phyloP scores from a whole-genome alignment of 2,329 filamentous ascomycete genomes.

The Neopestalotiopsis clavispora region DNA sequence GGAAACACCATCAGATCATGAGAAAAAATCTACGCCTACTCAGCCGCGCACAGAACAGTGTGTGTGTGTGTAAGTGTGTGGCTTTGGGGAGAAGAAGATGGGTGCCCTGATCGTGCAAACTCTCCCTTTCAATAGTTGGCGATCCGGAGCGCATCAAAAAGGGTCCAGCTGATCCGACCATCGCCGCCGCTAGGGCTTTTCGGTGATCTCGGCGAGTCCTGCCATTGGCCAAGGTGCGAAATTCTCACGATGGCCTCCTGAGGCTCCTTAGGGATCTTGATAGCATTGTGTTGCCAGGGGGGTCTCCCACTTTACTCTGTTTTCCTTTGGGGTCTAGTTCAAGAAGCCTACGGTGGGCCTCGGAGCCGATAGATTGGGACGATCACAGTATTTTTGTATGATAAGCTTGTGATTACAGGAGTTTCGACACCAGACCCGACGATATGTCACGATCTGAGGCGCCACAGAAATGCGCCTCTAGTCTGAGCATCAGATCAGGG shows the following conservation, averaged over 20 bases:
- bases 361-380: constrained; percentile 3
- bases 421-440: constrained; percentile 5
- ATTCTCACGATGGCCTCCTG: not conserved
- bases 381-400: not conserved
- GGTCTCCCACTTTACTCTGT: not conserved
- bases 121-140: constrained; percentile 7
- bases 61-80: not conserved
- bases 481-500: not conserved
- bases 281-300: not conserved
- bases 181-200: not conserved
- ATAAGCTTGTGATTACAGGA: constrained; percentile 9
- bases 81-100: not conserved
- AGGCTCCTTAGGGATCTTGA: constrained; percentile 3
- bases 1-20: not conserved
- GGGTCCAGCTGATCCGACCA: constrained; percentile 8
- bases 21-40: not conserved
- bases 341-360: not conserved
- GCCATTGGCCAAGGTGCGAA: constrained; percentile 1
- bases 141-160: not conserved
- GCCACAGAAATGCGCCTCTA: not conserved
- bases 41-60: not conserved
- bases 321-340: not conserved
- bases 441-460: constrained; percentile 7
- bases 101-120: not conserved
- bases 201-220: constrained; percentile 1